Evolutionary conservation across 148 eudicot genomes (phyloP), one percentile per base, ranked within the genome.

Genomic region (Rhododendron mucronatum): DNA sequence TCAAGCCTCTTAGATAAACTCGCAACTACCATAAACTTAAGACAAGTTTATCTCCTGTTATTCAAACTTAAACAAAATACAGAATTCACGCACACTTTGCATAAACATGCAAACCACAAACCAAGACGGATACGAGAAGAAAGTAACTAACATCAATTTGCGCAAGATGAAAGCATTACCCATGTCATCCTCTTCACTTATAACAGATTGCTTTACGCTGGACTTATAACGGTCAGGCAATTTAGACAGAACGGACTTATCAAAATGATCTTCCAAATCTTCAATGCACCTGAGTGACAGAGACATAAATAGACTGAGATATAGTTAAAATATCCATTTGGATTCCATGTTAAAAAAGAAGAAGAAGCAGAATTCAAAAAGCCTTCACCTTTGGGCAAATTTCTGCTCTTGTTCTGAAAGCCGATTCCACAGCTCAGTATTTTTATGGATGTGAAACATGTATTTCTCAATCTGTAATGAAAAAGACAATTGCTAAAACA

Each of bases 141-240:
- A 51, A 50, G 53, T 30, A n/a, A 80, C 57, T 47, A 45, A 30
- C 15, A 30, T 26, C 48, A 39, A 61, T 2, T 80, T 82, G 55
- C 11, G 23, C 55, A 71, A 35, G 51, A 75, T 30, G 6, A 71
- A 82, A 57, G 86, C 47, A 65, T 87, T 94, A 95, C 99, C 99
- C 98, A 95, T 97, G 91, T 97, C 98, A 88, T 95, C 96, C 82
- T 94, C 97, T 89, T 95, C 98, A 81, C 99, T 95, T 47, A 93
- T 93, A 84, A 89, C 89, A 87, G 98, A 97, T 92, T 97, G 99
- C 91, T 94, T 94, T 77, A 94, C 85, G 86, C 92, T 92, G 83
- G 99, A 97, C 90, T 95, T 93, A 90, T 94, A 95, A 59, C 95
- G 94, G 86, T 88, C 92, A 21, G 98, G 97, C 84, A 96, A 87